phyloP scores from a whole-genome alignment of 192 early-diverging fungal species.

The Rhizophagus sp. region DNA sequence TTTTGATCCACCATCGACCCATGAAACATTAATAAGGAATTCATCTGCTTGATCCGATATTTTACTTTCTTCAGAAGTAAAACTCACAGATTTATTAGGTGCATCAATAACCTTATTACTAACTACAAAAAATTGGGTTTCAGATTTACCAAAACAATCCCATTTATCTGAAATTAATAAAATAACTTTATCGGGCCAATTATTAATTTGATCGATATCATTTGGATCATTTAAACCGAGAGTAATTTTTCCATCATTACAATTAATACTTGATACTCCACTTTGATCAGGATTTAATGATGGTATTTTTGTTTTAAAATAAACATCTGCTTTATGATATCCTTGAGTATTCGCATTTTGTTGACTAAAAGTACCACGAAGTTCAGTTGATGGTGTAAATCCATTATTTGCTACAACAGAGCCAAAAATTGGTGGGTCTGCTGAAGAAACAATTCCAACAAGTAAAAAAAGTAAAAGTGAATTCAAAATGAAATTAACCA shows the following conservation, averaged over 20 bases:
- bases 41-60: not conserved
- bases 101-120: not conserved
- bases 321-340: not conserved
- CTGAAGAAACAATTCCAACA: not conserved
- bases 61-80: not conserved
- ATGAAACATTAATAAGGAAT: not conserved
- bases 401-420: not conserved
- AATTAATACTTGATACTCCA: not conserved
- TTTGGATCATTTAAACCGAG: not conserved
- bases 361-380: not conserved
- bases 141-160: constrained; percentile 4
- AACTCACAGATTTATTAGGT: not conserved
- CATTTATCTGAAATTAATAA: not conserved
- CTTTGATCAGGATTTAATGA: constrained; percentile 16
- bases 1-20: not conserved
- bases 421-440: not conserved
- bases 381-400: not conserved
- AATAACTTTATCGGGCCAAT: constrained; percentile 7
- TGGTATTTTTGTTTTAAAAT: constrained; percentile 6
- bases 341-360: not conserved
- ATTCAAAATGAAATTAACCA: not conserved
- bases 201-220: not conserved
- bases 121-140: not conserved
- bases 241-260: not conserved
- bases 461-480: not conserved